A percentile compares a stretch with the other conserved stretches of the same genome.
These are phyloP conservation scores for Coemansia sp. DNA, from an alignment of 192 early-diverging fungal species.

Conservation along the genomic window DNA sequence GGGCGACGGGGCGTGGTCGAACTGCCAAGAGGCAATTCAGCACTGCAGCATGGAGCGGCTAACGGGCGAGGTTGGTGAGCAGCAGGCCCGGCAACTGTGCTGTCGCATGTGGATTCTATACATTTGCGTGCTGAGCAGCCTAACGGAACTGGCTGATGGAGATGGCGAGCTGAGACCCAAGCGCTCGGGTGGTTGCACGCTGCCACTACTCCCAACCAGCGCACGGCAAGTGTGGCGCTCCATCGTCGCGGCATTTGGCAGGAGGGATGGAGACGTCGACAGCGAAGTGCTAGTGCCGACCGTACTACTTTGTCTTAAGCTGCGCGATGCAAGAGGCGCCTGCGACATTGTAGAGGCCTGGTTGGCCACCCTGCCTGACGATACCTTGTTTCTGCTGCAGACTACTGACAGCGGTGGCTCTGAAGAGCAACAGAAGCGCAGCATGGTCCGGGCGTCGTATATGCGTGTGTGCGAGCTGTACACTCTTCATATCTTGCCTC, in stretches of 20 bases:
- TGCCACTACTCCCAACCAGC: conserved; percentile 21
- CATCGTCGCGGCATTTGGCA: conserved; percentile 44
- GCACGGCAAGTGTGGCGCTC: conserved; percentile 41
- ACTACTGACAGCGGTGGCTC: not conserved
- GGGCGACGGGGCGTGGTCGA: conserved; percentile 33
- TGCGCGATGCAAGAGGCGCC: conserved; percentile 46
- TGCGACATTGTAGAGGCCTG: conserved; percentile 51
- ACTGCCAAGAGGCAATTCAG: conserved; percentile 31
- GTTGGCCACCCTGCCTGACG: conserved; percentile 46
- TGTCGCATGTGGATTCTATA: conserved; percentile 53
- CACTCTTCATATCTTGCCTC: conserved; percentile 48
- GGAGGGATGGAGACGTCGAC: conserved; percentile 41
- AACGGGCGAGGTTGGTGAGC: conserved; percentile 32
- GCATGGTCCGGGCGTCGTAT: conserved; percentile 47
- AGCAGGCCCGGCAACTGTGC: conserved; percentile 50
- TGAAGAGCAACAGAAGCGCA: conserved; percentile 21
- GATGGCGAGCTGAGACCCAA: conserved; percentile 32
- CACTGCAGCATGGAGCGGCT: conserved; percentile 40
- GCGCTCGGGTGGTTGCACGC: not conserved
- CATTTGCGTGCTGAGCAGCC: conserved; percentile 51
- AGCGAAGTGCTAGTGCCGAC: conserved; percentile 52
- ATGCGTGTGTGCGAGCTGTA: conserved; percentile 52
- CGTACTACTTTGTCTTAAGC: conserved; percentile 49
- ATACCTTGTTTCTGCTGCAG: conserved; percentile 33
- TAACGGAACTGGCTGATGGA: conserved; percentile 36